Conservation (phyloP, 2,329 filamentous ascomycete species). For the Cordyceps cicadae region DNA sequence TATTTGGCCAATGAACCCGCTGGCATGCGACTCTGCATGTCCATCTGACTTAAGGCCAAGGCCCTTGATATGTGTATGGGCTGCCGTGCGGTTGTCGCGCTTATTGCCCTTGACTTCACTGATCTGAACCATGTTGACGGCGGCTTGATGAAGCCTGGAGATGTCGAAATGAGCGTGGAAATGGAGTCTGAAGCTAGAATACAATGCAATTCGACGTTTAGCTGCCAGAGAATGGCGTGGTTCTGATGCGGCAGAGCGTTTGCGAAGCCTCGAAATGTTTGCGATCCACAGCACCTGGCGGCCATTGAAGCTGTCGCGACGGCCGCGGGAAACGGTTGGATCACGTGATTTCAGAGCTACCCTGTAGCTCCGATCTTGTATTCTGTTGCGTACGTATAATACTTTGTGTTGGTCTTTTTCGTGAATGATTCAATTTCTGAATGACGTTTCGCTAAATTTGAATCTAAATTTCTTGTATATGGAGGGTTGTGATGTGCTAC, state of each 20-base stretch:
- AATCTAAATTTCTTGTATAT: too few species aligned
- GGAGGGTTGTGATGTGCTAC: too few species aligned
- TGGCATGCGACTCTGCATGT: constrained; percentile 66
- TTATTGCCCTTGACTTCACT: constrained; percentile 91
- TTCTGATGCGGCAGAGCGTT: constrained; percentile 3
- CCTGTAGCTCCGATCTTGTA: neutral
- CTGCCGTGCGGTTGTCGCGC: constrained; percentile 91
- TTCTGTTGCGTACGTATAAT: neutral
- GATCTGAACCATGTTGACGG: constrained; percentile 67
- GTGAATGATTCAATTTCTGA: too few species aligned
- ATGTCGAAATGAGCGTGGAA: neutral
- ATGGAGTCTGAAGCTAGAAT: constrained; percentile 1
- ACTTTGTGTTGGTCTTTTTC: neutral
- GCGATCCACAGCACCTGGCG: constrained; percentile 21
- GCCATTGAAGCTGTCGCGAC: constrained; percentile 18
- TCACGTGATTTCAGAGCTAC: constrained; percentile 21
- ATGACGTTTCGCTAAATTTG: too few species aligned
- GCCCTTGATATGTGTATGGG: constrained; percentile 96
- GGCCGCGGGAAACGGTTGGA: constrained; percentile 17
- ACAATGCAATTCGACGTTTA: neutral
- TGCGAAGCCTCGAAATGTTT: constrained; percentile 26
- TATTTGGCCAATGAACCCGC: constrained; percentile 84
- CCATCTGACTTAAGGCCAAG: constrained; percentile 82
- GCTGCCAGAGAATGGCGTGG: neutral
- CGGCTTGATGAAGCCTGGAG: constrained; percentile 5